Evolutionary conservation across 495 filamentous ascomycete genomes (phyloP).

Genomic region (Penicillium herquei): DNA sequence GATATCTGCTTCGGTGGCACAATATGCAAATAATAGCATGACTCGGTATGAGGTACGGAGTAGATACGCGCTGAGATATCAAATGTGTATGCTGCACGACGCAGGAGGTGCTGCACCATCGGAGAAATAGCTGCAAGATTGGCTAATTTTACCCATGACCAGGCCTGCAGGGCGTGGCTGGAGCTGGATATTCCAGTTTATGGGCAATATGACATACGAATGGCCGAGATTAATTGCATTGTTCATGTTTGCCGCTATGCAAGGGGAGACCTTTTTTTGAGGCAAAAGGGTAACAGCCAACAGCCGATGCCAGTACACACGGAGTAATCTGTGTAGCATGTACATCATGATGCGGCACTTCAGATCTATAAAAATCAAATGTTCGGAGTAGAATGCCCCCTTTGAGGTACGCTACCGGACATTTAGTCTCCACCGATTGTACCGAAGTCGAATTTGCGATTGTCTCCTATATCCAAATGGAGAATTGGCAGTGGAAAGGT

Average conservation of each 20-base stretch:
- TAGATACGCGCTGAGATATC: neutral
- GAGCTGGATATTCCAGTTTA: neutral
- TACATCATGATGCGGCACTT: neutral
- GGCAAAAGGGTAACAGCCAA: too few relatives aligned
- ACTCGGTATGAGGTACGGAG: too few relatives aligned
- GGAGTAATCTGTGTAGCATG: neutral
- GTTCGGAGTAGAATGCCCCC: neutral
- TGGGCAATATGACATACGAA: constrained; percentile 10
- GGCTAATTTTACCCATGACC: constrained; percentile 5
- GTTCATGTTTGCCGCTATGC: constrained; percentile 12
- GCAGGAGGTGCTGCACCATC: constrained; percentile 25
- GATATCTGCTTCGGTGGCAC: neutral
- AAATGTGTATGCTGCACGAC: constrained; percentile 19
- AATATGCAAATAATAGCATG: neutral
- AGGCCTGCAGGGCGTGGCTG: constrained; percentile 6
- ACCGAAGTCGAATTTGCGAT: neutral
- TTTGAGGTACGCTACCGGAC: neutral
- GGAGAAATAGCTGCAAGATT: constrained; percentile 18
- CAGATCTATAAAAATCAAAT: too few relatives aligned
- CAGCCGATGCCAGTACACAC: neutral
- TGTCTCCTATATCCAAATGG: neutral
- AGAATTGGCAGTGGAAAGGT: neutral
- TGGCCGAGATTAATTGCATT: constrained; percentile 15
- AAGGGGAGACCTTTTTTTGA: constrained; percentile 1
- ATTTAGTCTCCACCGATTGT: neutral